phyloP scores from a whole-genome alignment of 2,329 filamentous ascomycete genomes.

The Exophiala lecanii-corni region DNA sequence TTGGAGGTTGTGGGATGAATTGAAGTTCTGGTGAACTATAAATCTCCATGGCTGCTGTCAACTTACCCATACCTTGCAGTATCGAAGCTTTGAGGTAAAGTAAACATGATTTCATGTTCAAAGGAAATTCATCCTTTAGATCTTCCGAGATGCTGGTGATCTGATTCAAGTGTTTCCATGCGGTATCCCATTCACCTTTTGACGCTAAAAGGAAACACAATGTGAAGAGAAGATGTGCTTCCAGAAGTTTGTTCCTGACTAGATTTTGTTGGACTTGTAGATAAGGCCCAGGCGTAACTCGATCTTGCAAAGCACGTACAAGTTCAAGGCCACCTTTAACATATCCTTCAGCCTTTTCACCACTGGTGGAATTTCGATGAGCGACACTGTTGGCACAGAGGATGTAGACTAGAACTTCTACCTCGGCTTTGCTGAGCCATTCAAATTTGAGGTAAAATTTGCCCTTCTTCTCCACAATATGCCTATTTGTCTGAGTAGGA shows the following conservation, averaged over 20 bases:
- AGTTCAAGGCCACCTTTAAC: slow-evolving; percentile 50
- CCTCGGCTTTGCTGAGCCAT: slow-evolving; percentile 57
- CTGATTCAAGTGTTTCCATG: slow-evolving; percentile 54
- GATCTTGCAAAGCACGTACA: slow-evolving; percentile 33
- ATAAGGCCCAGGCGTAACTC: slow-evolving; percentile 17
- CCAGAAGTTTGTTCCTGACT: slow-evolving; percentile 59
- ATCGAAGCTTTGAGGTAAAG: slow-evolving; percentile 72
- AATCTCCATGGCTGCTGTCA: slow-evolving; percentile 61
- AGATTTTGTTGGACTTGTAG: slow-evolving; percentile 23
- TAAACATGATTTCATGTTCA: slow-evolving; percentile 50
- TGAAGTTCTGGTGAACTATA: slow-evolving; percentile 61
- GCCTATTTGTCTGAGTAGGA: slow-evolving; percentile 32
- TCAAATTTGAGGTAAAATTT: slow-evolving; percentile 48
- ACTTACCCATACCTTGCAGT: slow-evolving; percentile 69
- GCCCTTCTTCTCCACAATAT: slow-evolving; percentile 41
- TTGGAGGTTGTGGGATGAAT: slow-evolving; percentile 35
- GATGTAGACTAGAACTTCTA: slow-evolving; percentile 57
- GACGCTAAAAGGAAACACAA: slow-evolving; percentile 66
- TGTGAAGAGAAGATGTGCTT: slow-evolving; percentile 67
- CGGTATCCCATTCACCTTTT: slow-evolving; percentile 64
- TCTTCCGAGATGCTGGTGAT: slow-evolving; percentile 47
- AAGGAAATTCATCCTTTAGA: slow-evolving; percentile 37
- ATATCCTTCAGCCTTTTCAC: slow-evolving; percentile 52
- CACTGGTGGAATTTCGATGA: slow-evolving; percentile 52
- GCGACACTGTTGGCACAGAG: slow-evolving; percentile 53